Base-by-base conservation (phyloP, 768 basidiomycete genomes). In the Agaricus bisporus region DNA sequence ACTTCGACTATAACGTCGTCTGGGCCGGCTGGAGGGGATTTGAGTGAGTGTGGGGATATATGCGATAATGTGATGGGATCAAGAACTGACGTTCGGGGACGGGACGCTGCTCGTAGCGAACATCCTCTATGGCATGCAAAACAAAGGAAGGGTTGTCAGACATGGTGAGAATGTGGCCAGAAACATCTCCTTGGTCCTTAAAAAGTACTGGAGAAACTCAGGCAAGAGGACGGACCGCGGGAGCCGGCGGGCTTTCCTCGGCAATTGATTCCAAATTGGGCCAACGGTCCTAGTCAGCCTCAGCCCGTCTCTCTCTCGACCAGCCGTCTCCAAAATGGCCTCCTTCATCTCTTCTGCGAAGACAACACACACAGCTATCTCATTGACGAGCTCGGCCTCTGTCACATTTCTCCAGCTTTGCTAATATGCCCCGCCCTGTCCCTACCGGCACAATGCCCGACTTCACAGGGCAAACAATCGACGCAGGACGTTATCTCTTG, bases 1-100 rank as follows among this genome's bases (percentile, higher is more conserved):
- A 98, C 87, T 61, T 88, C 76, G 32, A 98, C 82, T 18, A 98
- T 81, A 39, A 93, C 91, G 58, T 97, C 88, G 63, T 86, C 74
- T 51, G 78, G 78, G 17, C 77, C 73, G 57, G 88, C 87, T 88
- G 62, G 47, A 44, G 4, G 8, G 32, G 26, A 46, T 32, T 28
- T n/a, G 4, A n/a, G 26, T 48, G 46, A 11, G 29, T 35, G 17
- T 36, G 7, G 18, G 4, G 5, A 18, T 17, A 7, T n/a, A 29
- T 4, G 15, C 6, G 6, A 22, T 26, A 2, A 29, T 4, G 15
- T n/a, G 6, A 22, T 26, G 8, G 15, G 35, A 12, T 20, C 26
- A 26, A 18, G 14, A 9, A 60, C 79, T 55, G 49, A 88, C 86
- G 72, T 61, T 85, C 76, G 26, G 89, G 91, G 57, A 93, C 77